Evolutionary conservation across 768 basidiomycete genomes (phyloP), one percentile per base, ranked within the genome.

Genomic region (Russula sp.): DNA sequence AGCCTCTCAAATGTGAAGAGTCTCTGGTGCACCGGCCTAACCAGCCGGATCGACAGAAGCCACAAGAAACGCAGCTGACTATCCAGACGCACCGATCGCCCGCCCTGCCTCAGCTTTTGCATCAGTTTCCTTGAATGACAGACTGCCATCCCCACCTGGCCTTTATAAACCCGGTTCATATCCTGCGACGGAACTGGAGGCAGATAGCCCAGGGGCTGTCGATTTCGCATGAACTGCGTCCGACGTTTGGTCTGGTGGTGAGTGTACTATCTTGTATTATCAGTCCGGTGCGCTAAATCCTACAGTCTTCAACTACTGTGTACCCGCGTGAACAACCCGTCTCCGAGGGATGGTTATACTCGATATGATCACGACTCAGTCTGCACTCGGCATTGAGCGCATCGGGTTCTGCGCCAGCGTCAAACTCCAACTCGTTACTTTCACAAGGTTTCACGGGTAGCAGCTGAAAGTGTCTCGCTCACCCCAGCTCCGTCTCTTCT

Each of bases 301-400:
- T 34, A 34, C 11, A 34, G 34, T 11, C 30, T 30, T 30, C 30
- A 30, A 5, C 30, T 30, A 30, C 7, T 30, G 6, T 30, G 30
- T 30, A 30, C 58, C 75, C 75, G 32, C 74, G 73, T 20, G 75
- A 74, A 40, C 70, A 75, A 7, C 70, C 79, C 50, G 72, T 72
- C n/a, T 86, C 88, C 26, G 85, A 89, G 68, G 80, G 81, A 67
- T 84, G 81, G n/a, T n/a, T n/a, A n/a, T n/a, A n/a, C n/a, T n/a
- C n/a, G n/a, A n/a, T n/a, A n/a, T n/a, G n/a, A n/a, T n/a, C n/a
- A n/a, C n/a, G n/a, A n/a, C 72, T 86, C n/a, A 78, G 77, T 67
- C 83, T 85, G 0, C 71, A 75, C 18, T 75, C 79, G 2, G 71
- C 71, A 28, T 78, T 79, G 50, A 82, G 83, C 8, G 75, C 78